phyloP scores from a whole-genome alignment of 1,284 basidiomycete species.

The Ganoderma sp. region DNA sequence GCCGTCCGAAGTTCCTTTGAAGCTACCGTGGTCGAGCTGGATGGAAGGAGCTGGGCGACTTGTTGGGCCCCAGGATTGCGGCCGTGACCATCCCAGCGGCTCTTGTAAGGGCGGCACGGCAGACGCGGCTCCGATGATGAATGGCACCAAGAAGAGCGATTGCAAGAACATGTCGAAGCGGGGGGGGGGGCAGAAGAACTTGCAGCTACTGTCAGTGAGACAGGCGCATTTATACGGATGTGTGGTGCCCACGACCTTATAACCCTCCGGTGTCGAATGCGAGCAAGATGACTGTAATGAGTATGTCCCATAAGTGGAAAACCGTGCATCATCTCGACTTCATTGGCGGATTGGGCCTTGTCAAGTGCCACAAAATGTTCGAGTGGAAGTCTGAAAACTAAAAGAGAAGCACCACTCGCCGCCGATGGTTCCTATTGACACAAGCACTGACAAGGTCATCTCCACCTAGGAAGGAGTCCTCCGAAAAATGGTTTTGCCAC shows the following conservation, averaged over 20 bases:
- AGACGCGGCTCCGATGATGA: constrained; percentile 11
- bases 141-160: constrained; percentile 18
- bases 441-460: too few species aligned
- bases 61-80: too few species aligned
- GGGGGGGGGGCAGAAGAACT: background rate
- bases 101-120: background rate
- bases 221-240: background rate
- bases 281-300: background rate
- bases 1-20: constrained; percentile 32
- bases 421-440: too few species aligned
- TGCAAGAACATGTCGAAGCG: constrained; percentile 20
- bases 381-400: too few species aligned
- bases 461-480: too few species aligned
- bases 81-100: too few species aligned
- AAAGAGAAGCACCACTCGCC: too few species aligned
- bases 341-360: too few species aligned
- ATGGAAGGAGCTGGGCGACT: constrained; percentile 23
- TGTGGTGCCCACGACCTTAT: background rate
- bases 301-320: too few species aligned
- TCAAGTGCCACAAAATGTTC: too few species aligned
- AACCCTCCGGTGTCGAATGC: background rate
- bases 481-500: too few species aligned
- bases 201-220: background rate
- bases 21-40: constrained; percentile 34
- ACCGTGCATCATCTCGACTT: too few species aligned